Conservation (phyloP, 2,329 filamentous ascomycete species). For the Tolypocladium guangdongense region DNA sequence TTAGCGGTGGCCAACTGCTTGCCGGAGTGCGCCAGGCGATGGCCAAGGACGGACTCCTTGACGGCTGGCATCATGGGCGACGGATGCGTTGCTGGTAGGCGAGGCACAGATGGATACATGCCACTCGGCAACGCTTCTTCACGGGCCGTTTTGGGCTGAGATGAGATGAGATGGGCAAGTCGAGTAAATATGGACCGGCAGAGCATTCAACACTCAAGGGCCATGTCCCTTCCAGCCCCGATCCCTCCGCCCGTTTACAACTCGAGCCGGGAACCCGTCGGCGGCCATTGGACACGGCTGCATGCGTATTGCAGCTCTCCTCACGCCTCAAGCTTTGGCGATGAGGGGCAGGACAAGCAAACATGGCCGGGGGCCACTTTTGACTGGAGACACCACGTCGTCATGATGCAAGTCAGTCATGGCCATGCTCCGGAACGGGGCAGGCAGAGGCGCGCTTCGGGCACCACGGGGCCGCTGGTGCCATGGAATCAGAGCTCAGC, state of each 20-base stretch:
- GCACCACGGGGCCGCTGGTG: background rate
- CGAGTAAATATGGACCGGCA: background rate
- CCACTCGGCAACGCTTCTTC: background rate
- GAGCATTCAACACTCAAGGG: background rate
- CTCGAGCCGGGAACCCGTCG: no score
- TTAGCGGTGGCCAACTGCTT: slow-evolving; percentile 9
- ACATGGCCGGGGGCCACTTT: background rate
- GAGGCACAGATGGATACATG: background rate
- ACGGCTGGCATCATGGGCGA: slow-evolving; percentile 7
- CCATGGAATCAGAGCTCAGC: background rate
- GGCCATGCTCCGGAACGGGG: background rate
- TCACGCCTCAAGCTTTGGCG: background rate
- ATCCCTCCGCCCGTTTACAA: background rate
- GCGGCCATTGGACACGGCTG: background rate
- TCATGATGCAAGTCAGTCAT: slow-evolving; percentile 6
- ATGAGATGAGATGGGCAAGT: background rate
- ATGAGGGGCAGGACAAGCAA: background rate
- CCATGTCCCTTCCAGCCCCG: background rate
- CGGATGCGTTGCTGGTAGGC: background rate
- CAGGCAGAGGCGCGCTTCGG: background rate
- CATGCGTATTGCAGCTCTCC: background rate
- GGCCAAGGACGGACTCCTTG: slow-evolving; percentile 7
- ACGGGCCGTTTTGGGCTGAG: background rate
- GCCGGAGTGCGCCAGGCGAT: slow-evolving; percentile 1
- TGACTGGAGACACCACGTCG: background rate